These are phyloP conservation scores for Pelargonium nanum DNA, from an alignment of 345 rosid species.

Conservation along the genomic window DNA sequence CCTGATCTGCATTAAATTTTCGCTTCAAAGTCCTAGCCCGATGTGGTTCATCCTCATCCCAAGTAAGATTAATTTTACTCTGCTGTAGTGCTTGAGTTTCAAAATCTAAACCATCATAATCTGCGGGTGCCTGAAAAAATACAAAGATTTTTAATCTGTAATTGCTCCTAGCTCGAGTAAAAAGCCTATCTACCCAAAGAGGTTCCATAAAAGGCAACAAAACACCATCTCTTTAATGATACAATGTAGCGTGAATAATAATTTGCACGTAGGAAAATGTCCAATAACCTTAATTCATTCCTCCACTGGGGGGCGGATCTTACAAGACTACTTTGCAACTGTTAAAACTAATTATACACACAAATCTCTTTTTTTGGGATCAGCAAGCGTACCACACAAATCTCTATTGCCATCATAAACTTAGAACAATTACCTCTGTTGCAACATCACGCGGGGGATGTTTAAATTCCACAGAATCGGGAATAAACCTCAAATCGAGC, in stretches of 20 bases:
- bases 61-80: constrained; percentile 60
- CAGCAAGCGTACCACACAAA: too few relatives aligned
- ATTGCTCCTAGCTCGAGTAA: background rate
- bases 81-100: constrained; percentile 75
- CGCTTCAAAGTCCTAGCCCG: constrained; percentile 66
- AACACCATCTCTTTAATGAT: background rate
- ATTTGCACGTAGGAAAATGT: background rate
- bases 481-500: constrained; percentile 85
- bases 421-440: constrained; percentile 47
- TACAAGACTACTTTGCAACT: background rate
- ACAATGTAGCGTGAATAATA: background rate
- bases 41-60: constrained; percentile 98
- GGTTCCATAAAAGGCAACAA: background rate
- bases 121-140: constrained; percentile 53
- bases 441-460: constrained; percentile 83
- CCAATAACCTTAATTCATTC: background rate
- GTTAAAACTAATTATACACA: too few relatives aligned
- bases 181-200: background rate
- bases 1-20: constrained; percentile 76
- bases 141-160: constrained; percentile 1
- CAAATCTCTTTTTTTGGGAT: too few relatives aligned
- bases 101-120: constrained; percentile 65
- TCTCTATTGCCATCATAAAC: constrained; percentile 1
- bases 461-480: constrained; percentile 84
- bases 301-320: background rate